Conservation (phyloP, 169 alveolate species). For the Perkinsus chesapeaki region DNA sequence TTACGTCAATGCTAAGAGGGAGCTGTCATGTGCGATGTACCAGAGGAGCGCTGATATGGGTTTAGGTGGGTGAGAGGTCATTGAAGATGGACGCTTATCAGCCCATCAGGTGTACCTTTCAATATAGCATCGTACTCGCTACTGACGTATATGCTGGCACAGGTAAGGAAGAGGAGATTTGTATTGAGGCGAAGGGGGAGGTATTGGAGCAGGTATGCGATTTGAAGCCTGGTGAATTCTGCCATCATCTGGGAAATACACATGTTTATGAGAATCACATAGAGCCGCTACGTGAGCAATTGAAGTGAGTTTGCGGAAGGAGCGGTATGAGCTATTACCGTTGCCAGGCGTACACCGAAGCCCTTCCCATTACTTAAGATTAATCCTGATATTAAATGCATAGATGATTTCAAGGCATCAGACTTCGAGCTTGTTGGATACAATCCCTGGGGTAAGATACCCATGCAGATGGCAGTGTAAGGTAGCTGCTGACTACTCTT, state of each 20-base stretch:
- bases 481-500: not conserved
- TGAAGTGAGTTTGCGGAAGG: conserved; percentile 19
- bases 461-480: conserved; percentile 84
- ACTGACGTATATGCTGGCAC: conserved; percentile 90
- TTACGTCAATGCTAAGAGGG: conserved; percentile 76
- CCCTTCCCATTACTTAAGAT: conserved; percentile 92
- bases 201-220: conserved; percentile 49
- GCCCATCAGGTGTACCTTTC: conserved; percentile 82
- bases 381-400: conserved; percentile 62
- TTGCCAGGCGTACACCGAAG: conserved; percentile 71
- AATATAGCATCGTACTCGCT: conserved; percentile 95
- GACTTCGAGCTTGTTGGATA: conserved; percentile 82
- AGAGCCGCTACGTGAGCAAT: conserved; percentile 78
- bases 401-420: conserved; percentile 76
- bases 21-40: conserved; percentile 87
- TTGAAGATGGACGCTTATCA: not conserved
- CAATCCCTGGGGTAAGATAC: conserved; percentile 71
- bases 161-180: conserved; percentile 54
- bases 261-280: conserved; percentile 90
- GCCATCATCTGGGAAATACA: conserved; percentile 90
- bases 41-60: conserved; percentile 97
- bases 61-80: conserved; percentile 42
- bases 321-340: too few relatives aligned
- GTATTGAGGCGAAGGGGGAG: not conserved
- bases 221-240: conserved; percentile 79